phyloP scores from a whole-genome alignment of 441 rosid genomes.

The Dalechampia spathulata region DNA sequence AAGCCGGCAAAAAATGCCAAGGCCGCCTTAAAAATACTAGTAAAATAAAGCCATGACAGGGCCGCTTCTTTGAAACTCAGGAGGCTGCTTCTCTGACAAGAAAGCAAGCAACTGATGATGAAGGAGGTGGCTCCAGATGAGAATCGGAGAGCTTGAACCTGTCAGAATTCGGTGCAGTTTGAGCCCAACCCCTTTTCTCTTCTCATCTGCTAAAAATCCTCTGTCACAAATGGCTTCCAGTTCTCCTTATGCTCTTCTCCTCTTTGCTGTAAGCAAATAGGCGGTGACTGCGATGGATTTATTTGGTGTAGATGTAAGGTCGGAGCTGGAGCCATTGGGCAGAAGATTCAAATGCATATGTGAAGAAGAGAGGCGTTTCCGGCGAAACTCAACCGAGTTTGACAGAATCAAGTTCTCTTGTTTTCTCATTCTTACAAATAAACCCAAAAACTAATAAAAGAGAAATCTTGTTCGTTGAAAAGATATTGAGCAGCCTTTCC shows the following conservation, averaged over 20 bases:
- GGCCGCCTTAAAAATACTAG: not conserved
- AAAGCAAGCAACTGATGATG: not conserved
- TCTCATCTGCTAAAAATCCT: not conserved
- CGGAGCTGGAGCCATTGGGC: not conserved
- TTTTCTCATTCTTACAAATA: not conserved
- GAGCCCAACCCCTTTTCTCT: not conserved
- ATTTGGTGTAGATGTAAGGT: not conserved
- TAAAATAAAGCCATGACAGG: not conserved
- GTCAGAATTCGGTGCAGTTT: constrained; percentile 3
- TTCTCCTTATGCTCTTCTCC: not conserved
- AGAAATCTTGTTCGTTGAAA: not conserved
- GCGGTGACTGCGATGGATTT: not conserved
- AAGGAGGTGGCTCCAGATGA: not conserved
- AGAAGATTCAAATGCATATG: not conserved
- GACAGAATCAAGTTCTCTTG: constrained; percentile 2
- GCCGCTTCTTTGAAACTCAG: not conserved
- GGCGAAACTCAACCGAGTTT: constrained; percentile 3
- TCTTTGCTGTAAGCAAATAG: not conserved
- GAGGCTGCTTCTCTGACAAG: not conserved
- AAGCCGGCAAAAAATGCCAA: not conserved
- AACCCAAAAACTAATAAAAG: too few species aligned
- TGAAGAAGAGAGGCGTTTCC: not conserved
- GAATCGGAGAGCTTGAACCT: not conserved
- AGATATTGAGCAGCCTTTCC: not conserved
- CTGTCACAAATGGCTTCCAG: constrained; percentile 11